Conservation (phyloP, 2,329 filamentous ascomycete species). For the Ascochyta clinopodiicola region DNA sequence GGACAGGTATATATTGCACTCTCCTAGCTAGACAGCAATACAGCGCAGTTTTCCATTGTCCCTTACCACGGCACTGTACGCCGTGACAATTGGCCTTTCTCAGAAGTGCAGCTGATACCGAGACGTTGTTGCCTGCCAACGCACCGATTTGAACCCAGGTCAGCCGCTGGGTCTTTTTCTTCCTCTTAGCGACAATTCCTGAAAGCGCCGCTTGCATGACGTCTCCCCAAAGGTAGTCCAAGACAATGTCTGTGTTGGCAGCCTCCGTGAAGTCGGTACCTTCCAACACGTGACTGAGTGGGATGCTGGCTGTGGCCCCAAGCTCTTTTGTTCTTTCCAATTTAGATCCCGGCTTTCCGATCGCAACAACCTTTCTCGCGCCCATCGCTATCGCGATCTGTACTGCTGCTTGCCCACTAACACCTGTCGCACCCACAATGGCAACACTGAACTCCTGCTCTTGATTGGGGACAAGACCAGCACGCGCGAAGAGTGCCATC, state of each 20-base stretch:
- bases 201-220: slow-evolving; percentile 13
- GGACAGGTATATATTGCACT: too few species aligned
- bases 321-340: slow-evolving; percentile 48
- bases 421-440: slow-evolving; percentile 61
- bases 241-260: slow-evolving; percentile 59
- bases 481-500: slow-evolving; percentile 62
- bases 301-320: slow-evolving; percentile 56
- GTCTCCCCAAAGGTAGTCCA: slow-evolving; percentile 64
- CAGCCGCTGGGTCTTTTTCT: slow-evolving; percentile 22
- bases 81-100: too few species aligned
- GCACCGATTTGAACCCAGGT: slow-evolving; percentile 28
- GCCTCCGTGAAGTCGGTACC: slow-evolving; percentile 58
- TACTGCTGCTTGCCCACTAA: slow-evolving; percentile 60
- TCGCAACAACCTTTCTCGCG: slow-evolving; percentile 59
- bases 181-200: slow-evolving; percentile 20
- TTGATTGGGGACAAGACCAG: slow-evolving; percentile 43
- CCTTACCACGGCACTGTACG: too few species aligned
- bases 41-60: too few species aligned
- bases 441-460: slow-evolving; percentile 55
- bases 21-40: too few species aligned
- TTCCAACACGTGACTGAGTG: slow-evolving; percentile 55
- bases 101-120: too few species aligned
- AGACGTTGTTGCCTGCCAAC: too few species aligned
- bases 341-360: slow-evolving; percentile 56
- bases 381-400: slow-evolving; percentile 57